phyloP scores from a whole-genome alignment of 2,329 filamentous ascomycete species.

The Monosporascus ibericus region DNA sequence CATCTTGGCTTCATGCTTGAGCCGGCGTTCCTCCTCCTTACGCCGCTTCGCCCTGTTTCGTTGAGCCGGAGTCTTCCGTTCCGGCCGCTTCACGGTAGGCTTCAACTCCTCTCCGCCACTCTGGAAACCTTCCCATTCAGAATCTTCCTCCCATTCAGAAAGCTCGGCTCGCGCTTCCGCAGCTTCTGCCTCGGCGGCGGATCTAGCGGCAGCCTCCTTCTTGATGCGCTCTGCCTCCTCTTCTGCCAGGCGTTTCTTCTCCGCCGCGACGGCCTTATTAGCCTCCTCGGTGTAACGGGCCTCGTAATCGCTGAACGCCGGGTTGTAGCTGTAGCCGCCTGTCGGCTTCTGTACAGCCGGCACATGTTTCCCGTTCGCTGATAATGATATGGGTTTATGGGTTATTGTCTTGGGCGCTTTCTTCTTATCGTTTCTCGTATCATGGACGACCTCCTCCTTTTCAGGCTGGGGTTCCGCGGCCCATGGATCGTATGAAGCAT shows the following conservation, averaged over 20 bases:
- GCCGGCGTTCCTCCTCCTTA: slow-evolving; percentile 76
- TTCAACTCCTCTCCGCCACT: slow-evolving; percentile 68
- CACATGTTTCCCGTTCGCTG: slow-evolving; percentile 73
- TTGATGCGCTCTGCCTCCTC: slow-evolving; percentile 62
- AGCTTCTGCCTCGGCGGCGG: slow-evolving; percentile 69
- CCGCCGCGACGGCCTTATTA: slow-evolving; percentile 70
- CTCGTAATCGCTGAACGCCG: slow-evolving; percentile 79
- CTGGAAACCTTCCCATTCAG: slow-evolving; percentile 84
- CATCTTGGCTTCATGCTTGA: slow-evolving; percentile 69
- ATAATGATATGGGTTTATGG: slow-evolving; percentile 71
- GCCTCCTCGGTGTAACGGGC: slow-evolving; percentile 68
- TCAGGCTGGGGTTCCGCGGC: slow-evolving; percentile 33
- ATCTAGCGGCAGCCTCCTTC: slow-evolving; percentile 61
- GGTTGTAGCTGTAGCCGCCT: slow-evolving; percentile 89
- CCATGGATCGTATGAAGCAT: slow-evolving; percentile 78
- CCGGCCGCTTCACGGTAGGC: slow-evolving; percentile 65
- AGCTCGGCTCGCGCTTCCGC: slow-evolving; percentile 60
- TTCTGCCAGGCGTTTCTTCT: slow-evolving; percentile 65
- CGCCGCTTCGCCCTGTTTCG: slow-evolving; percentile 82
- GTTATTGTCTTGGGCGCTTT: slow-evolving; percentile 71
- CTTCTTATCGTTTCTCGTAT: slow-evolving; percentile 43
- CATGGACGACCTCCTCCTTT: slow-evolving; percentile 23
- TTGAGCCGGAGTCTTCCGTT: slow-evolving; percentile 80
- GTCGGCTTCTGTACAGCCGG: slow-evolving; percentile 74
- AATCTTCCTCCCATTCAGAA: slow-evolving; percentile 77